Base-by-base conservation (phyloP, 2,329 filamentous ascomycete genomes). In the Metarhizium rileyi region DNA sequence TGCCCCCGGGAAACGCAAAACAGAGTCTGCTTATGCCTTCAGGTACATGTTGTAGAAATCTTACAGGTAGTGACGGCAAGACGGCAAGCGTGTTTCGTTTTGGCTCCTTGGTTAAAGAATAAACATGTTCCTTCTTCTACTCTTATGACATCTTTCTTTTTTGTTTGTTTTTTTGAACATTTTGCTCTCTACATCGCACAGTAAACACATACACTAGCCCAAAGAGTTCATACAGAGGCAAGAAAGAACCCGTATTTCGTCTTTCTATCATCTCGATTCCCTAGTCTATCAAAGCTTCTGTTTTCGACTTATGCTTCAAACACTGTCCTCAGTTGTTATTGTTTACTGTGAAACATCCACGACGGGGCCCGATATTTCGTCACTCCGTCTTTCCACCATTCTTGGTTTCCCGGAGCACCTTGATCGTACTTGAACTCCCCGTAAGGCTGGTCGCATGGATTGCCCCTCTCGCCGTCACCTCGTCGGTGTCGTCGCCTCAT, bases 31-130 rank as follows among this genome's bases (percentile, higher is more conserved):
- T 23, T 59, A 59, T 46, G 58, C 57, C 35, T 77, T 74, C 57
- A 63, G 71, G 54, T 76, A 73, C 53, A 76, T 77, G 65, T 52
- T 77, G 51, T 76, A 55, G 59, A 23, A 22, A 5, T n/a, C 25
- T 4, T 23, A 10, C n/a, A 20, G 20, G 14, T 16, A 49, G 3
- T 10, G 23, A 43, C 8, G 27, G 28, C 38, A 23, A 42, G 7
- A 3, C 20, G 23, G 14, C 14, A 10, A 35, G 35, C 14, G 9
- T 40, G 35, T 20, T 33, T 20, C n/a, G n/a, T 44, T n/a, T 3
- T 44, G 30, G n/a, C n/a, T n/a, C n/a, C n/a, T n/a, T n/a, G n/a
- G n/a, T n/a, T n/a, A n/a, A n/a, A n/a, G n/a, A n/a, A n/a, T n/a
- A n/a, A n/a, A n/a, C n/a, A n/a, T n/a, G n/a, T n/a, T n/a, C n/a